These are phyloP conservation scores for Calonectria pauciramosa DNA, from an alignment of 2,329 filamentous ascomycete species.

Conservation along the genomic window DNA sequence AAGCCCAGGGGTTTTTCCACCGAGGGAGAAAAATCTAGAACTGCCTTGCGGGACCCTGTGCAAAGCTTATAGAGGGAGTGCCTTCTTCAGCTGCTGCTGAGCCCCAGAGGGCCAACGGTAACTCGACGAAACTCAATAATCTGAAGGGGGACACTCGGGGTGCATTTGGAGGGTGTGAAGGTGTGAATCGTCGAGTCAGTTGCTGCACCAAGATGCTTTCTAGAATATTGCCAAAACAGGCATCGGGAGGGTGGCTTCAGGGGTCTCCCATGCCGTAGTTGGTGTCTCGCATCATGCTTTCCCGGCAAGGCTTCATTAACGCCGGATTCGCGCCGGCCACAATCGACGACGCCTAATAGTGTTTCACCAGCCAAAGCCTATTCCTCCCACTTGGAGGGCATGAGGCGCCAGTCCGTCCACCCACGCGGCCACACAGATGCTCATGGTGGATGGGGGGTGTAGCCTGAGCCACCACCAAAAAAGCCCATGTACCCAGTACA, in stretches of 20 bases:
- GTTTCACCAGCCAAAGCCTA: constrained; percentile 31
- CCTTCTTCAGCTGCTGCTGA: constrained; percentile 10
- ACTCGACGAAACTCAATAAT: constrained; percentile 33
- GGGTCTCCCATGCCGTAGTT: background rate
- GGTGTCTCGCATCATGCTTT: constrained; percentile 13
- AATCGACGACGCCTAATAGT: constrained; percentile 27
- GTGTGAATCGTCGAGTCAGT: background rate
- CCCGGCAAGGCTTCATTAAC: constrained; percentile 4
- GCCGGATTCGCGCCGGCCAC: constrained; percentile 19
- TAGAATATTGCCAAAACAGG: constrained; percentile 43
- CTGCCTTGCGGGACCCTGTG: constrained; percentile 32
- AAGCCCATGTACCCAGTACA: constrained; percentile 41
- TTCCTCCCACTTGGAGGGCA: constrained; percentile 26
- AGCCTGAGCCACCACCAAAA: background rate
- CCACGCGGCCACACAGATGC: background rate
- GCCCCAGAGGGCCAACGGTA: constrained; percentile 36
- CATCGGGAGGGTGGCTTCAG: constrained; percentile 12
- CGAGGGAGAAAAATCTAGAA: constrained; percentile 25
- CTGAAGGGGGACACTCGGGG: constrained; percentile 28
- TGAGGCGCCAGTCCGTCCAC: constrained; percentile 21
- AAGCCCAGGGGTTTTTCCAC: constrained; percentile 15
- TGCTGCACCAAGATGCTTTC: constrained; percentile 25
- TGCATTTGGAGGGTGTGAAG: background rate
- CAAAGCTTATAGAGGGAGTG: constrained; percentile 34
- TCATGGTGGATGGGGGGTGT: constrained; percentile 28